A percentile compares a stretch with the other conserved stretches of the same genome.
These are phyloP conservation scores for Prosopis cineraria DNA, from an alignment of 306 rosid genomes.

Conservation along the genomic window DNA sequence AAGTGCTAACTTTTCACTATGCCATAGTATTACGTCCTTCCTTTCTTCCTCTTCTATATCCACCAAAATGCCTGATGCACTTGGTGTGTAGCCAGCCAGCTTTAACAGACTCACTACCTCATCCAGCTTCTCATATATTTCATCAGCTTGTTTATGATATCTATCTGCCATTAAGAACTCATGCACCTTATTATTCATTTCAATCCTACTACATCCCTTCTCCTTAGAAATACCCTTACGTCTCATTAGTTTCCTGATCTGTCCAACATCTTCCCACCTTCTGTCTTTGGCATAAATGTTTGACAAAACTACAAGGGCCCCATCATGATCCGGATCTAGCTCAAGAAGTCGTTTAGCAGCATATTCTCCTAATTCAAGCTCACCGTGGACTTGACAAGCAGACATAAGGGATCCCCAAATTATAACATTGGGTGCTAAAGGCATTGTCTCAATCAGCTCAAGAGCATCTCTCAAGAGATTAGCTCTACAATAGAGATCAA, in stretches of 20 bases:
- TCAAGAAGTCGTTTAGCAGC: constrained; percentile 76
- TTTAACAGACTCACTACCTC: constrained; percentile 67
- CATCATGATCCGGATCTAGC: constrained; percentile 76
- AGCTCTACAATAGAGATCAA: constrained; percentile 87
- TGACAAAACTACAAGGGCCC: constrained; percentile 79
- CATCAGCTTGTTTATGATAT: constrained; percentile 62
- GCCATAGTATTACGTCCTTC: constrained; percentile 69
- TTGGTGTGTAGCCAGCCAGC: constrained; percentile 67
- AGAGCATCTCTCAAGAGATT: constrained; percentile 73
- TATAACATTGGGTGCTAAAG: constrained; percentile 73
- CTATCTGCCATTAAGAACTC: constrained; percentile 80
- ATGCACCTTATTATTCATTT: constrained; percentile 64
- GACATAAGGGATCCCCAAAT: constrained; percentile 95
- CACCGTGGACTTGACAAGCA: constrained; percentile 73
- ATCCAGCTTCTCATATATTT: constrained; percentile 70
- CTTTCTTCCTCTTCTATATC: constrained; percentile 82
- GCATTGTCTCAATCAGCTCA: constrained; percentile 76
- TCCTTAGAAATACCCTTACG: constrained; percentile 66
- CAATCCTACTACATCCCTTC: constrained; percentile 75
- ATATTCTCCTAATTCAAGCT: constrained; percentile 73
- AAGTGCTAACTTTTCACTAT: constrained; percentile 88
- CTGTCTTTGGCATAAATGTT: constrained; percentile 76
- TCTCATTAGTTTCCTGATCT: constrained; percentile 67
- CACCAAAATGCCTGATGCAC: constrained; percentile 49
- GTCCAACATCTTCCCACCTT: constrained; percentile 78